A percentile compares a stretch with the other conserved stretches of the same genome.
Conservation (phyloP, 192 early-diverging fungal genomes). For the Podila horticola region DNA sequence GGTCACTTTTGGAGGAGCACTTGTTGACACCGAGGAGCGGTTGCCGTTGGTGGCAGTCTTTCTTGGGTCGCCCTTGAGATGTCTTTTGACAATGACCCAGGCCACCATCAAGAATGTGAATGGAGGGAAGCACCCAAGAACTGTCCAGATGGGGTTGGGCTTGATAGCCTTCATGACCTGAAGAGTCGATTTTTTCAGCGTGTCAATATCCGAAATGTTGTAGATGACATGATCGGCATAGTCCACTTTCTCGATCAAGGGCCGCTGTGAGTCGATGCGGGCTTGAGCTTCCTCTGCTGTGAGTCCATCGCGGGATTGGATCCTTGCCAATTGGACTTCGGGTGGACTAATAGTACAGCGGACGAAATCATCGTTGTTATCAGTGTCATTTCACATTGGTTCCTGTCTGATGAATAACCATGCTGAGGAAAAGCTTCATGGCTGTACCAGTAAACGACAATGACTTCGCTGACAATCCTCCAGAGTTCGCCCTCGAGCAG, state of each 20-base stretch:
- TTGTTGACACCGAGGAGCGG: background rate
- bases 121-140: constrained; percentile 38
- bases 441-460: constrained; percentile 84
- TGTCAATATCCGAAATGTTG: constrained; percentile 75
- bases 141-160: constrained; percentile 45
- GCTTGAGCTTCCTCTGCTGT: constrained; percentile 70
- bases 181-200: constrained; percentile 53
- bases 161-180: constrained; percentile 50
- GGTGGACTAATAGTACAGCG: constrained; percentile 62
- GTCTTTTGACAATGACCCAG: constrained; percentile 36
- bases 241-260: constrained; percentile 78
- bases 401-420: constrained; percentile 1
- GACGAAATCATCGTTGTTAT: background rate
- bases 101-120: constrained; percentile 10
- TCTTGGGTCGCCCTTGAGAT: constrained; percentile 48
- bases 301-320: constrained; percentile 79
- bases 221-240: constrained; percentile 88
- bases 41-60: constrained; percentile 12
- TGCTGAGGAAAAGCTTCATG: background rate
- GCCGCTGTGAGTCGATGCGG: constrained; percentile 86
- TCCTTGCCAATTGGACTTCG: constrained; percentile 76
- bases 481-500: constrained; percentile 88
- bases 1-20: too few relatives aligned
- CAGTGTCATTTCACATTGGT: background rate
- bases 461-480: constrained; percentile 71